Conservation (phyloP, 2,329 filamentous ascomycete species). For the Ceratocystis eucalypticola region DNA sequence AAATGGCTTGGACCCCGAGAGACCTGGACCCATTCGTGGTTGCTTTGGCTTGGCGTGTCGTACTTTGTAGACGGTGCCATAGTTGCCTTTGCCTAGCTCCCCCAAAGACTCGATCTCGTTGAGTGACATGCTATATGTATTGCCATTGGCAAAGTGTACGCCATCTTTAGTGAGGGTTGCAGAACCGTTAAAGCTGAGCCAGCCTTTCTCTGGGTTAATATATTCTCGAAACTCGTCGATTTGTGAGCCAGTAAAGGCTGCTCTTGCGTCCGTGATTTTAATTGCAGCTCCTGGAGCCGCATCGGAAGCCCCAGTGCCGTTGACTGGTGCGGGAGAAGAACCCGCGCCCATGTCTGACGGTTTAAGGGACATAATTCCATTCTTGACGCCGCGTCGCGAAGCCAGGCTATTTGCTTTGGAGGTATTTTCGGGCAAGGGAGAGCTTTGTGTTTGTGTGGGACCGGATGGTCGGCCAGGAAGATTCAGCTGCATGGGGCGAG, state of each 20-base stretch:
- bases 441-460: neutral
- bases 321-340: constrained; percentile 18
- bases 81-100: constrained; percentile 94
- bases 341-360: neutral
- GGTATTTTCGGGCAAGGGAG: neutral
- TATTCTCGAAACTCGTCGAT: constrained; percentile 57
- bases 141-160: constrained; percentile 82
- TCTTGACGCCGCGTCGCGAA: constrained; percentile 47
- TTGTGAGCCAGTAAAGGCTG: constrained; percentile 33
- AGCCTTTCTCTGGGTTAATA: constrained; percentile 83
- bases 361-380: constrained; percentile 25
- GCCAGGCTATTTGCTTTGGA: constrained; percentile 38
- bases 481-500: neutral
- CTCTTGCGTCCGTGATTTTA: constrained; percentile 24
- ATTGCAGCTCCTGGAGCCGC: constrained; percentile 16
- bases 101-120: constrained; percentile 90
- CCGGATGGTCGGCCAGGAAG: neutral
- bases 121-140: constrained; percentile 82
- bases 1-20: constrained; percentile 33
- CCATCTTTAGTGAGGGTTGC: constrained; percentile 79
- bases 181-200: constrained; percentile 83
- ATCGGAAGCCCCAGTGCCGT: constrained; percentile 20
- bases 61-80: constrained; percentile 95
- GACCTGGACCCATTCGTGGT: constrained; percentile 45
- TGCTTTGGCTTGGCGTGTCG: constrained; percentile 57